A percentile compares a stretch with the other conserved stretches of the same genome.
phyloP scores from a whole-genome alignment of 371 early-diverging fungal species.

The Mucor racemosus region DNA sequence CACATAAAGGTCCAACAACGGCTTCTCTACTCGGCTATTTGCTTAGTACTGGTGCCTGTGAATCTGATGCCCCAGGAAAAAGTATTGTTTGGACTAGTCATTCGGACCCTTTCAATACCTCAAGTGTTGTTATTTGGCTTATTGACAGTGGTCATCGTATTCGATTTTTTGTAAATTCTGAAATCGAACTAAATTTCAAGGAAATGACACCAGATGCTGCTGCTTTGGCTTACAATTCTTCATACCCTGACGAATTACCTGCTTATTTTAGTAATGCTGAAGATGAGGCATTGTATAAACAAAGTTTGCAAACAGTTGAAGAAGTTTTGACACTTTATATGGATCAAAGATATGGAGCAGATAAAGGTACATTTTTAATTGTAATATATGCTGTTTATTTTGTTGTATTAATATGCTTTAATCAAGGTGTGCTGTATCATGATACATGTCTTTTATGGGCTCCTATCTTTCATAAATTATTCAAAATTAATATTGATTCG shows the following conservation, averaged over 20 bases:
- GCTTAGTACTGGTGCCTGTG: background rate
- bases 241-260: background rate
- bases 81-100: constrained; percentile 14
- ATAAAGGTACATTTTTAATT: background rate
- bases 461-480: constrained; percentile 2
- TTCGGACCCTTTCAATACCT: constrained; percentile 11
- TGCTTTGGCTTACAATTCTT: background rate
- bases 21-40: constrained; percentile 10
- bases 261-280: background rate
- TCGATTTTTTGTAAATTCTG: constrained; percentile 15
- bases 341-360: background rate
- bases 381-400: no score
- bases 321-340: background rate
- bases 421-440: background rate
- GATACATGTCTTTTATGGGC: constrained; percentile 13
- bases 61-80: background rate
- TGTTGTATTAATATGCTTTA: background rate
- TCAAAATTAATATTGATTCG: background rate
- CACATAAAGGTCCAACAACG: background rate
- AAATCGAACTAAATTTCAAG: constrained; percentile 3
- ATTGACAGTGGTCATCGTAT: constrained; percentile 9
- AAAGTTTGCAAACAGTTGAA: background rate
- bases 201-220: background rate
- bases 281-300: background rate
- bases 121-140: constrained; percentile 20